Conservation (phyloP, 2,329 filamentous ascomycete species). For the Didymella pinodella region DNA sequence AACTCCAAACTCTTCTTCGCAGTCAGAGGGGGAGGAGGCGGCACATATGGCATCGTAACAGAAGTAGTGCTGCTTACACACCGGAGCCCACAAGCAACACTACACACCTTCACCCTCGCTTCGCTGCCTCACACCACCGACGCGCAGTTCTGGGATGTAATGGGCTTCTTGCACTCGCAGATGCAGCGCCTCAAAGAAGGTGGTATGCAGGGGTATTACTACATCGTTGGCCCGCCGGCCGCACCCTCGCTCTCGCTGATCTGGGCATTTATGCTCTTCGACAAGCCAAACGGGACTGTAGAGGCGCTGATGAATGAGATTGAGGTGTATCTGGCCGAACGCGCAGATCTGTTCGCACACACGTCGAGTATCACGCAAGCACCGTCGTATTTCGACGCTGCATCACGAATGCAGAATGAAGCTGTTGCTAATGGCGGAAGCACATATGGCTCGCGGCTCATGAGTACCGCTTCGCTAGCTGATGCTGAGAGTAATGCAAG, state of each 20-base stretch:
- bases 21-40: slow-evolving; percentile 52
- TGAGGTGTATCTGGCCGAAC: slow-evolving; percentile 21
- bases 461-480: slow-evolving; percentile 29
- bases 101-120: slow-evolving; percentile 28
- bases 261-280: slow-evolving; percentile 33
- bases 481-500: slow-evolving; percentile 25
- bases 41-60: slow-evolving; percentile 53
- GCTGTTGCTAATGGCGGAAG: slow-evolving; percentile 32
- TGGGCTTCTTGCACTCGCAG: slow-evolving; percentile 35
- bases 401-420: slow-evolving; percentile 24
- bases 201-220: slow-evolving; percentile 41
- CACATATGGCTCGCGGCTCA: slow-evolving; percentile 33
- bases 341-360: slow-evolving; percentile 25
- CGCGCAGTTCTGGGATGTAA: slow-evolving; percentile 29
- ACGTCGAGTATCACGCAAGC: slow-evolving; percentile 17
- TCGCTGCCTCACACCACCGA: slow-evolving; percentile 14
- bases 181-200: slow-evolving; percentile 36
- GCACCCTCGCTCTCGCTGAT: slow-evolving; percentile 26
- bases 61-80: slow-evolving; percentile 32
- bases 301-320: slow-evolving; percentile 32
- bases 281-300: slow-evolving; percentile 32
- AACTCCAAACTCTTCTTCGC: slow-evolving; percentile 53
- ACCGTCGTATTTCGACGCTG: slow-evolving; percentile 26
- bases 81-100: slow-evolving; percentile 42
- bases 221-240: slow-evolving; percentile 32